Evolutionary conservation across 805 yeast genomes (phyloP), one percentile per base, ranked within the genome.

Genomic region (Schizosaccharomyces cryophilus): DNA sequence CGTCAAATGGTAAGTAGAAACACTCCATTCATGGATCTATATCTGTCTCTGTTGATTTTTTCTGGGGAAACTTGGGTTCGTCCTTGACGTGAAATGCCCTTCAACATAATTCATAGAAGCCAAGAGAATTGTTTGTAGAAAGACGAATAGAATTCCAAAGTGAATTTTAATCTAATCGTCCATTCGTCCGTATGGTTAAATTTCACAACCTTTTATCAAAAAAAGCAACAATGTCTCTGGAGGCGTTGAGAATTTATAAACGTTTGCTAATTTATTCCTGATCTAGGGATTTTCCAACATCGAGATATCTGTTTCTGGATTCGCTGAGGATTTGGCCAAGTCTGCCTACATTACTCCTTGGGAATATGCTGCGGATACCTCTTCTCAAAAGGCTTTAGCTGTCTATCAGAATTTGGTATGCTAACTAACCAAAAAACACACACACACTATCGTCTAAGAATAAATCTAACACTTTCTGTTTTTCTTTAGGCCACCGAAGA

Each of bases 261-360:
- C 51, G 13, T 19, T 19, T 45, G 4, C 26, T 45, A 24, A 45
- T n/a, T 45, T 17, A 13, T 35, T 35, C 2, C 17, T 30, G 40
- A 40, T 24, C 9, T 51, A 51, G 56, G 75, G 75, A 2, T 62
- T 71, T 61, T 64, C 62, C 17, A 63, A 72, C 51, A 65, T 73
- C 13, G 71, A 70, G 30, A 73, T 84, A 0, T 69, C 78, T 15
- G 80, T 81, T 21, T 85, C 96, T 0, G 73, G 78, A 9, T 90
- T 87, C 67, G 84, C 80, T 61, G 98, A 90, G 69, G 75, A 89
- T 69, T 73, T 93, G 51, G 74, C 78, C 62, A 87, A 88, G 67
- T 67, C 70, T 2, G 68, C 69, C 62, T 45, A 45, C 51, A 17
- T 45, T 19, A 69, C 79, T 0, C 80, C 83, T 1, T 70, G 70